Percentiles rank a stretch among this genome's conserved stretches.
Evolutionary conservation across 352 stramenopile species (phyloP).

Genomic region (Phytophthora sp.): DNA sequence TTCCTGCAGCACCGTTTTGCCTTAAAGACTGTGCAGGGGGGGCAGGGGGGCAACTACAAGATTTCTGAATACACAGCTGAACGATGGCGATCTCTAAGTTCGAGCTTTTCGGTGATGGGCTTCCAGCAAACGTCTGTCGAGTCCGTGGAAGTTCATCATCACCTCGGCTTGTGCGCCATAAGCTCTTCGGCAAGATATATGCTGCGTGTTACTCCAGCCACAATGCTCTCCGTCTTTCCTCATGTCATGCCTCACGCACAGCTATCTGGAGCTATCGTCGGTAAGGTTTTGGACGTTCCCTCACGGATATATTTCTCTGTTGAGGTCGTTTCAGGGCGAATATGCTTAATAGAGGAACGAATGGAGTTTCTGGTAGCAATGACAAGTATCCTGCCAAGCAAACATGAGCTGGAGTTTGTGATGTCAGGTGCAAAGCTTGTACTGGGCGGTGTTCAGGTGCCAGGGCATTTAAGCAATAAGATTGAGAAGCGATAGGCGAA

Average conservation of each 20-base stretch:
- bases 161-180: neutral
- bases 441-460: neutral
- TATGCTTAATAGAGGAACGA: constrained; percentile 9
- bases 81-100: neutral
- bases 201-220: neutral
- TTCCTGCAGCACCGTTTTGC: neutral
- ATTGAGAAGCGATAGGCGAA: no score
- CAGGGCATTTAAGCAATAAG: no score
- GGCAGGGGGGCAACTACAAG: no score
- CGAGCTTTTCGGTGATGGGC: neutral
- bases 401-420: neutral
- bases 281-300: neutral
- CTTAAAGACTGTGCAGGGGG: neutral
- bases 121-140: neutral
- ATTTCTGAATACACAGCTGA: neutral
- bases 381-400: neutral
- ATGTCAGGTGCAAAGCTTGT: neutral
- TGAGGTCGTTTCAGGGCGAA: neutral
- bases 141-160: neutral
- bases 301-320: constrained; percentile 9
- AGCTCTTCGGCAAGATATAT: neutral
- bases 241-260: neutral
- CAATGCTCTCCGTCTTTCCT: neutral
- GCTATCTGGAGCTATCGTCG: neutral
- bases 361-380: constrained; percentile 3